Evolutionary conservation across 1,139 yeast species (phyloP).

Genomic region (Hemisphaericaspora xylanilytica): DNA sequence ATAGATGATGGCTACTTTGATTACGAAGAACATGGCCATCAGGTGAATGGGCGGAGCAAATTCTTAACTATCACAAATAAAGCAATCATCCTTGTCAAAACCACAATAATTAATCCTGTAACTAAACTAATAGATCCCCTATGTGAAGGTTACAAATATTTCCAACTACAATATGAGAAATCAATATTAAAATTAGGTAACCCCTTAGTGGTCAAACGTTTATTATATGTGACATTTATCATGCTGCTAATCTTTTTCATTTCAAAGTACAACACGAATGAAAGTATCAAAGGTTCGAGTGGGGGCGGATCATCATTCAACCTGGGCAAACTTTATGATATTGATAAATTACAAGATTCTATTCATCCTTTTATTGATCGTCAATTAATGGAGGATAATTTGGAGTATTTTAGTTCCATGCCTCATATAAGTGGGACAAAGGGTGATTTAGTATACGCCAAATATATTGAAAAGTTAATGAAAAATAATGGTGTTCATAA

Average conservation of each 20-base stretch:
- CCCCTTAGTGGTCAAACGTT: slow-evolving; percentile 77
- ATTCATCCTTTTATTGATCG: slow-evolving; percentile 52
- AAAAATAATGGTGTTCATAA: slow-evolving; percentile 52
- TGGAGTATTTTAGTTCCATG: slow-evolving; percentile 77
- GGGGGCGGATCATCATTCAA: slow-evolving; percentile 39
- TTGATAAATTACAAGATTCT: slow-evolving; percentile 46
- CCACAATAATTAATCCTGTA: slow-evolving; percentile 51
- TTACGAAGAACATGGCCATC: background rate
- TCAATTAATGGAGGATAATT: slow-evolving; percentile 60
- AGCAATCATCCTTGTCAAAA: background rate
- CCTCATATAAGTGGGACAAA: slow-evolving; percentile 87
- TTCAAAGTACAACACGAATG: slow-evolving; percentile 53
- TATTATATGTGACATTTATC: slow-evolving; percentile 66
- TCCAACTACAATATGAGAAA: slow-evolving; percentile 51
- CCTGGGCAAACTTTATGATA: slow-evolving; percentile 64
- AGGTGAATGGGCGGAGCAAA: background rate
- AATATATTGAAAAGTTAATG: slow-evolving; percentile 60
- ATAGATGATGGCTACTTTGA: slow-evolving; percentile 30
- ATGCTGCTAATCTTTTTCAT: slow-evolving; percentile 57
- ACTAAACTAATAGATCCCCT: slow-evolving; percentile 64
- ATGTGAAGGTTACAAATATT: slow-evolving; percentile 51
- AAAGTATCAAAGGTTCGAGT: slow-evolving; percentile 41
- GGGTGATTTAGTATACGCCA: slow-evolving; percentile 73
- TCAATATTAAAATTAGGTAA: slow-evolving; percentile 69
- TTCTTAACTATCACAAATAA: background rate